Evolutionary conservation across 75 land plant genomes (phyloP), one percentile per base, ranked within the genome.

Genomic region (Cunninghamia lanceolata): DNA sequence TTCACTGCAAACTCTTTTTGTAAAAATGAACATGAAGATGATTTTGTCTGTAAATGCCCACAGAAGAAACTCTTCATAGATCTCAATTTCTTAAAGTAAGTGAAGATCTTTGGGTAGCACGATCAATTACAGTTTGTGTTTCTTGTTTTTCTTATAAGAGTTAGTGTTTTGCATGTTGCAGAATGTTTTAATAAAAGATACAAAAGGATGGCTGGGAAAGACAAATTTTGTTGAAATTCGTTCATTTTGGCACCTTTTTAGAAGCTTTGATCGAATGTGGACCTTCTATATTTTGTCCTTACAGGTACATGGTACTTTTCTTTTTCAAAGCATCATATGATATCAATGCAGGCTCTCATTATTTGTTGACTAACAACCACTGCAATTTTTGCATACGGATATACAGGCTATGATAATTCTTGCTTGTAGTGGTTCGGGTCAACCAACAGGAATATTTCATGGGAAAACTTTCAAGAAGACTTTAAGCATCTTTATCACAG

Each of bases 241-340:
- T 5, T 93, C 99, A 45, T 98, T 92, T 84, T 97, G 99, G 98
- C 99, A 98, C 83, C 83, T 98, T 56, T 97, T 95, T 83, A 92
- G 99, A 92, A 98, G 99, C 91, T 98, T 97, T 89, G 99, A 98
- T 89, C 88, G 99, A 74, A 94, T 98, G 99, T 98, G 99, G 99
- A 90, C 88, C 40, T 98, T 98, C 80, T 94, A 92, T 42, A 97
- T 97, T 73, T 85, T 98, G 84, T 89, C 89, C 83, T 87, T 98
- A 34, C 99, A 98, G 96, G 99, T 98, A 85, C 39, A 11, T 85
- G 16, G 46, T 21, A 11, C 11, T 15, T 74, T 74, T 3, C 46
- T 13, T 75, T 46, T 16, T 66, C 34, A 34, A 45, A 45, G 1
- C 34, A 80, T 11, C 32, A 1, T 11, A 28, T n/a, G 14, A 42